Conservation (phyloP, 164 flowering plant genomes). For the Annona cherimola region DNA sequence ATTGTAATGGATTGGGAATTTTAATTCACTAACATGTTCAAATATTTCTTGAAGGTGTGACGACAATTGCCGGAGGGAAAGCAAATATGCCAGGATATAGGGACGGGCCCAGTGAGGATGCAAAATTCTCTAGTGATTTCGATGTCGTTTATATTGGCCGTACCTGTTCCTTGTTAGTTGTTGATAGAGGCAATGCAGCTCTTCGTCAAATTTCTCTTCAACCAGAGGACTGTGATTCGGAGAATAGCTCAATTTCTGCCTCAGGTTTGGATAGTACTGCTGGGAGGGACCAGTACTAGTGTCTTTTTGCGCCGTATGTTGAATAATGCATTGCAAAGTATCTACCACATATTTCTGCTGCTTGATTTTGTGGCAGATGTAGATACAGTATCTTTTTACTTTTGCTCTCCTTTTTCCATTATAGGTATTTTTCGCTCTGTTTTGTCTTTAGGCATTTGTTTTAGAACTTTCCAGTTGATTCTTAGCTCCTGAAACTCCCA, state of each 20-base stretch:
- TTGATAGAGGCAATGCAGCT: constrained; percentile 98
- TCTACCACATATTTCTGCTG: neutral
- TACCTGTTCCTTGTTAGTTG: constrained; percentile 85
- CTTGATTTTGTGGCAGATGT: neutral
- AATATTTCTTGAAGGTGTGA: constrained; percentile 49
- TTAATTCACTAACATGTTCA: constrained; percentile 22
- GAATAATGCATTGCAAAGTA: neutral
- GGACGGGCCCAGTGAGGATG: constrained; percentile 98
- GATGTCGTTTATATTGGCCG: constrained; percentile 81
- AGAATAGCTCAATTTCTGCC: constrained; percentile 56
- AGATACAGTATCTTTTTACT: neutral
- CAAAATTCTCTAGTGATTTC: constrained; percentile 88
- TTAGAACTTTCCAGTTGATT: no score
- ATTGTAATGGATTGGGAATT: neutral
- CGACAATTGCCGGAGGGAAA: constrained; percentile 98
- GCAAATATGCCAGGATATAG: constrained; percentile 86
- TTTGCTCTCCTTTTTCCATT: neutral
- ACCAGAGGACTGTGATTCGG: constrained; percentile 80
- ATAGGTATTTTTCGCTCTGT: no score
- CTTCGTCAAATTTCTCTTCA: constrained; percentile 86
- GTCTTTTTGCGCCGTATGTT: neutral
- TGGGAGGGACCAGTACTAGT: neutral
- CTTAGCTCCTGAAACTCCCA: no score
- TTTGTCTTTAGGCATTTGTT: no score
- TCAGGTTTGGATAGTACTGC: constrained; percentile 43